phyloP scores from a whole-genome alignment of 2,329 filamentous ascomycete genomes.

The Didymella segeticola region DNA sequence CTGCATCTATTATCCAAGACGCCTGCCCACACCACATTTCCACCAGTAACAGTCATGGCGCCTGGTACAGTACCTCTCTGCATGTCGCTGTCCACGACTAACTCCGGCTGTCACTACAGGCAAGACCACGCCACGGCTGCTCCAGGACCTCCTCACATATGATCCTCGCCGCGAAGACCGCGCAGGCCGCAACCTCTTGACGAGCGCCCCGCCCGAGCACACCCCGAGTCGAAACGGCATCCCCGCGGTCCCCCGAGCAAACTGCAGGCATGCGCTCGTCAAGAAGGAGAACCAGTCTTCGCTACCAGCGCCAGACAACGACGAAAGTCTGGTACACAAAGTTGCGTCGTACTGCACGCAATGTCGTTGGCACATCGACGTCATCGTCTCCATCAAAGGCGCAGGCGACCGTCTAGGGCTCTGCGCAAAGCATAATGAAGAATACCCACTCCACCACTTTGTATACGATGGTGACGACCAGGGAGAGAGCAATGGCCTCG shows the following conservation, averaged over 20 bases:
- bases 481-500: conserved; percentile 18
- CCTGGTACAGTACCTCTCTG: conserved; percentile 26
- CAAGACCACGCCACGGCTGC: conserved; percentile 59
- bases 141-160: conserved; percentile 60
- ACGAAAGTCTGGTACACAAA: conserved; percentile 56
- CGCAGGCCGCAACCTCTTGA: conserved; percentile 62
- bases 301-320: conserved; percentile 52
- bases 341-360: conserved; percentile 66
- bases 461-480: conserved; percentile 35
- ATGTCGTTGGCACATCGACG: conserved; percentile 68
- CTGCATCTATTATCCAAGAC: background rate
- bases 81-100: conserved; percentile 15
- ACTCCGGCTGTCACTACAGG: conserved; percentile 47
- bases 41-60: conserved; percentile 27
- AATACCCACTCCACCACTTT: conserved; percentile 69
- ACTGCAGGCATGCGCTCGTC: conserved; percentile 67
- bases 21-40: background rate
- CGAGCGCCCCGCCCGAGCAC: conserved; percentile 63
- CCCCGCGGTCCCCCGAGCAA: conserved; percentile 47
- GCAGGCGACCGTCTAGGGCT: conserved; percentile 47
- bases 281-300: conserved; percentile 63
- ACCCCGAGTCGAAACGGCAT: conserved; percentile 44
- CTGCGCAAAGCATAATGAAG: conserved; percentile 52
- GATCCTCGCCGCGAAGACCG: conserved; percentile 57
- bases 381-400: conserved; percentile 60